These are phyloP conservation scores for Syzygium oleosum DNA, from an alignment of 345 rosid species.

Conservation along the genomic window DNA sequence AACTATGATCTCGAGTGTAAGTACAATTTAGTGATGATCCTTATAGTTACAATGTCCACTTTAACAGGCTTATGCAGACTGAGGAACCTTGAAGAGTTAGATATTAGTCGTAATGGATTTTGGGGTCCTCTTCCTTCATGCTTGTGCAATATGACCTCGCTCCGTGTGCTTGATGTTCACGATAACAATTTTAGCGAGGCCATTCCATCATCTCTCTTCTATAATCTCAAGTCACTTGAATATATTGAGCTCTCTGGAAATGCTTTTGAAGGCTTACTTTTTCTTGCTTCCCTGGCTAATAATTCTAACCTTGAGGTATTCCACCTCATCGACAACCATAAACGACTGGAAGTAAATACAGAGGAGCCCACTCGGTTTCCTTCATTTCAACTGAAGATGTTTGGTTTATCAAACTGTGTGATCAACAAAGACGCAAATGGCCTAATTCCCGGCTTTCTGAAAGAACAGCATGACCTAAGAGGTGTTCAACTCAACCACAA, in stretches of 20 bases:
- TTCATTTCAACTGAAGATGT: background rate
- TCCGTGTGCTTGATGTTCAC: background rate
- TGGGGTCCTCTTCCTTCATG: background rate
- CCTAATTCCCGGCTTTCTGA: slow-evolving; percentile 1
- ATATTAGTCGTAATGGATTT: background rate
- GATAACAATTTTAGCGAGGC: background rate
- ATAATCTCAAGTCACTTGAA: background rate
- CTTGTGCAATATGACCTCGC: background rate
- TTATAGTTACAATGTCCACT: background rate
- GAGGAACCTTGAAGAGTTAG: slow-evolving; percentile 3
- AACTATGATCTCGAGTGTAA: background rate
- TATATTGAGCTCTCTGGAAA: background rate
- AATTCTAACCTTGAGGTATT: slow-evolving; percentile 1
- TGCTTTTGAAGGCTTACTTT: background rate
- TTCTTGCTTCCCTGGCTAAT: background rate
- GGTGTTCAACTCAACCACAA: background rate
- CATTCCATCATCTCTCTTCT: background rate
- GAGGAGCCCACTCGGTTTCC: background rate
- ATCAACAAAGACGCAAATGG: background rate
- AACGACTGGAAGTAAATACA: background rate
- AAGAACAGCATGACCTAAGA: slow-evolving; percentile 3
- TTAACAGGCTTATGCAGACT: background rate
- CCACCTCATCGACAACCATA: background rate
- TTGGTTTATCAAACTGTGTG: background rate
- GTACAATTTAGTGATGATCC: background rate